phyloP scores from a whole-genome alignment of 257 asterid genomes.

The Ocimum tenuiflorum region DNA sequence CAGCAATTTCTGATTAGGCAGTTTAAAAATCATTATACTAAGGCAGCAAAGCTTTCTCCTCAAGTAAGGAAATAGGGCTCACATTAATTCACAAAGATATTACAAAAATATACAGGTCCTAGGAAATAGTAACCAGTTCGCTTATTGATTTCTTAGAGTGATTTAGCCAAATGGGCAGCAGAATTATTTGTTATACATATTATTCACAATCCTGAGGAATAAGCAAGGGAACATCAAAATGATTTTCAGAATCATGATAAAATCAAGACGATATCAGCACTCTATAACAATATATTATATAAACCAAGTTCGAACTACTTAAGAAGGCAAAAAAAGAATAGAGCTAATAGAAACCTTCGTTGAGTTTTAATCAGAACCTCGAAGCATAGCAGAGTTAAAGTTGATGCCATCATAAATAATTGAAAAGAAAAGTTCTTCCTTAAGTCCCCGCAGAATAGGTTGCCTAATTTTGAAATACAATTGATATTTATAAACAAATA shows the following conservation, averaged over 20 bases:
- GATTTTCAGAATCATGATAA: not conserved
- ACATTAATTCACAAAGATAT: conserved; percentile 2
- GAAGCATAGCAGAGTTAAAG: not conserved
- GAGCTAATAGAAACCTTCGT: too few relatives aligned
- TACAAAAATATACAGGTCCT: not conserved
- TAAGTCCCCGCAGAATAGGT: conserved; percentile 6
- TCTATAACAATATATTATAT: not conserved
- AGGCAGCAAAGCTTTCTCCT: conserved; percentile 15
- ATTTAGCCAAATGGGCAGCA: conserved; percentile 2
- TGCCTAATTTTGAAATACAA: conserved; percentile 1
- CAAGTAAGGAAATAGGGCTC: not conserved
- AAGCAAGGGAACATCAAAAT: not conserved
- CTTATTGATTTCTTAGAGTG: not conserved
- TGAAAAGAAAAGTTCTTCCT: not conserved
- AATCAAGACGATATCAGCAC: not conserved
- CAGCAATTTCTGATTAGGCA: not conserved
- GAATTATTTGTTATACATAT: not conserved
- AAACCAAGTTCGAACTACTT: not conserved
- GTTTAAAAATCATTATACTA: not conserved
- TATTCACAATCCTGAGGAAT: not conserved
- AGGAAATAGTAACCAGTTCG: not conserved
- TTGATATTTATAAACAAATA: conserved; percentile 5
- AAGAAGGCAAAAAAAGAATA: not conserved
- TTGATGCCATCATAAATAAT: not conserved
- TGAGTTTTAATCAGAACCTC: not conserved